A percentile compares a stretch with the other conserved stretches of the same genome.
These are phyloP conservation scores for Colletotrichum chrysophilum DNA, from an alignment of 2,329 filamentous ascomycete species.

Conservation along the genomic window DNA sequence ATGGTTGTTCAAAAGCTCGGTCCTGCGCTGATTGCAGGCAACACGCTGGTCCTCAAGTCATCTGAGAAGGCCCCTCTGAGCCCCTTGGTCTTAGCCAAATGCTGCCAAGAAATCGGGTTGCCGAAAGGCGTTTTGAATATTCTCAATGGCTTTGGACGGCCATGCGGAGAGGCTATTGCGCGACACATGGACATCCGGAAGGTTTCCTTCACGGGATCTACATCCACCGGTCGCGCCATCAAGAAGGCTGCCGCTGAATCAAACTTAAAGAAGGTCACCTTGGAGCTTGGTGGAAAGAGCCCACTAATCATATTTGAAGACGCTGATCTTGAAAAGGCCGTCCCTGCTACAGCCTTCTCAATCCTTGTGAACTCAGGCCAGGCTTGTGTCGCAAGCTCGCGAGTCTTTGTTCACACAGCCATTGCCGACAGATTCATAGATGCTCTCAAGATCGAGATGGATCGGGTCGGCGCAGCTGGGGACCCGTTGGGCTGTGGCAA, in stretches of 20 bases:
- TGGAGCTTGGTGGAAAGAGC: slow-evolving; percentile 51
- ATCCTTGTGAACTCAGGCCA: slow-evolving; percentile 22
- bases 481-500: slow-evolving; percentile 57
- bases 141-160: slow-evolving; percentile 9
- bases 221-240: neutral
- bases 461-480: slow-evolving; percentile 79
- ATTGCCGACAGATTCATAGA: slow-evolving; percentile 73
- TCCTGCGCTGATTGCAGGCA: slow-evolving; percentile 59
- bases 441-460: slow-evolving; percentile 67
- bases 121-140: slow-evolving; percentile 23
- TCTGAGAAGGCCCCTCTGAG: slow-evolving; percentile 85
- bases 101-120: slow-evolving; percentile 60
- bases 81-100: slow-evolving; percentile 70
- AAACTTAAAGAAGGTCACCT: slow-evolving; percentile 42
- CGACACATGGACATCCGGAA: slow-evolving; percentile 17
- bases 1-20: neutral
- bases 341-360: slow-evolving; percentile 22
- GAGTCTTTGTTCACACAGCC: slow-evolving; percentile 76
- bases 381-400: slow-evolving; percentile 69
- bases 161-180: neutral
- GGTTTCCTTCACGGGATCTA: slow-evolving; percentile 8
- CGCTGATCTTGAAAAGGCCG: slow-evolving; percentile 49
- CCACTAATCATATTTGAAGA: slow-evolving; percentile 51
- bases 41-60: slow-evolving; percentile 83
- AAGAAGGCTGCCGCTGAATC: slow-evolving; percentile 34